Conservation (phyloP, 306 rosid genomes). For the Calophaca sinica region DNA sequence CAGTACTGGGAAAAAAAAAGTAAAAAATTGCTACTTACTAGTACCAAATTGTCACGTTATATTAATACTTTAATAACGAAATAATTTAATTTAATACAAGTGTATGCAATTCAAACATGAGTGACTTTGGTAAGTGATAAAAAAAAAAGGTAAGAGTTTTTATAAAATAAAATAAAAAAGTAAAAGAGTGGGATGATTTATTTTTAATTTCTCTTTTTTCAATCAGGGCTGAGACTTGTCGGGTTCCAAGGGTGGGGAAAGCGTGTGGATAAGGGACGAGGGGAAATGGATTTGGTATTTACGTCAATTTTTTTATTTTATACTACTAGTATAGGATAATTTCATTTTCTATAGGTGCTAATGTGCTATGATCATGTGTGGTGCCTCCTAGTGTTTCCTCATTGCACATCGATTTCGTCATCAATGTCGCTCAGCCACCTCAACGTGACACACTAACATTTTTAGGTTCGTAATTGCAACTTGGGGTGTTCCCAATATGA, state of each 20-base stretch:
- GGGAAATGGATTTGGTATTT: conserved; percentile 2
- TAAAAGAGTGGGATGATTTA: no score
- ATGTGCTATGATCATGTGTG: conserved; percentile 14
- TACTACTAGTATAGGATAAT: no score
- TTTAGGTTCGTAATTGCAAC: no score
- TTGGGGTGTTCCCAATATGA: no score
- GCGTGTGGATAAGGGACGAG: conserved; percentile 35
- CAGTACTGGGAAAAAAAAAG: not conserved
- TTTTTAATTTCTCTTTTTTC: not conserved
- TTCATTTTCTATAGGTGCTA: not conserved
- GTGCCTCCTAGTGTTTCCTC: no score
- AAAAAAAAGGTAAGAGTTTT: no score
- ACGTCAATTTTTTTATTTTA: not conserved
- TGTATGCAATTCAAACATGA: not conserved
- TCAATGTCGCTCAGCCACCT: not conserved
- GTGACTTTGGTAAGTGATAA: not conserved
- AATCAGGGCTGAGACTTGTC: not conserved
- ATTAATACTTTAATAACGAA: not conserved
- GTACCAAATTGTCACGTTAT: no score
- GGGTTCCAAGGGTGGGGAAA: not conserved
- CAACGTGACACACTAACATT: not conserved
- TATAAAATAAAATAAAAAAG: no score
- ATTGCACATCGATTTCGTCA: conserved; percentile 10
- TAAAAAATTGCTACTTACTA: not conserved
- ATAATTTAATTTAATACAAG: conserved; percentile 1